These are phyloP conservation scores for Globisporangium cylindrosporum DNA, from an alignment of 352 stramenopile species.

Conservation along the genomic window DNA sequence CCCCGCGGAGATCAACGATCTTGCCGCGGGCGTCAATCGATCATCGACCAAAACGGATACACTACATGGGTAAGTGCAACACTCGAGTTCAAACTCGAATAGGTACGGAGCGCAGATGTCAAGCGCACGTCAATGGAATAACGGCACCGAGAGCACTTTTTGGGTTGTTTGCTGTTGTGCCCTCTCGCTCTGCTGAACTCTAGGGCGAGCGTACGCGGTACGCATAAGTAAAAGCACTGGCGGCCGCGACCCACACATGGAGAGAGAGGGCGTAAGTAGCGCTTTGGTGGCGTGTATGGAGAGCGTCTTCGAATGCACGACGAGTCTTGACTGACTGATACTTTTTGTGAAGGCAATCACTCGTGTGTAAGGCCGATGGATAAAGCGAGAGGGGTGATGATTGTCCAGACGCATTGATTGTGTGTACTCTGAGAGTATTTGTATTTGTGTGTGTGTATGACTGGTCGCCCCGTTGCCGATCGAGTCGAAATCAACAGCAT, in stretches of 20 bases:
- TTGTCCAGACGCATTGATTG: neutral
- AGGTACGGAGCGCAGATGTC: neutral
- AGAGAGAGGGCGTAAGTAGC: neutral
- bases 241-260: neutral
- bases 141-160: neutral
- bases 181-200: slow-evolving; percentile 11
- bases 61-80: neutral
- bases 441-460: neutral
- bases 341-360: neutral
- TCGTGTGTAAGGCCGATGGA: neutral
- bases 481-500: neutral
- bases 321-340: neutral
- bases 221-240: neutral
- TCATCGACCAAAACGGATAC: neutral
- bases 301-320: neutral
- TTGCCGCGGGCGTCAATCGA: neutral
- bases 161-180: neutral
- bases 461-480: neutral
- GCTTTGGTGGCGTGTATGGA: slow-evolving; percentile 1
- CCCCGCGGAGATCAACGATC: neutral
- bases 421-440: neutral
- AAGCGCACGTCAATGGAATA: slow-evolving; percentile 1
- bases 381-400: neutral
- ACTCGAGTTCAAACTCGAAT: neutral
- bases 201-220: neutral